Base-by-base conservation (phyloP, 345 rosid genomes). In the Eucalyptus erythrocorys region DNA sequence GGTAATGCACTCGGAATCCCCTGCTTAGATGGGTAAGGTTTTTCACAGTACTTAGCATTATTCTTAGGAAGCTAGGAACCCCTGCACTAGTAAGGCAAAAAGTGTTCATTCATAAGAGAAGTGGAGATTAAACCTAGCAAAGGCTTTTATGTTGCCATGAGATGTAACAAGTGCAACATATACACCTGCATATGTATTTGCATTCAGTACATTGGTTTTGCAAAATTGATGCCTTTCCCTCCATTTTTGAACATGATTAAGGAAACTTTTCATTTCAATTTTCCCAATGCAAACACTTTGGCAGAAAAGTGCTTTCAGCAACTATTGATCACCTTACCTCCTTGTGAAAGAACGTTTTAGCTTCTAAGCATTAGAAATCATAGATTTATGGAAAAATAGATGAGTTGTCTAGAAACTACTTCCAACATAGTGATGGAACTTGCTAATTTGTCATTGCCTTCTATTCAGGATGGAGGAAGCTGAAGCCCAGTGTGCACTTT, bases 401-500 rank as follows among this genome's bases (percentile, higher is more conserved):
- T 2, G 27, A 76, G 27, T 40, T 40, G 82, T 76, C 84, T 22
- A 40, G 47, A 76, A 76, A 76, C 84, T 40, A 76, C 47, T 76
- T 40, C 84, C 27, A 12, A 40, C 8, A 6, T 40, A 40, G 47
- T 8, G 1, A 76, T 76, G 84, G 51, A 21, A 43, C 45, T 50
- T 48, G 49, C 68, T 89, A 76, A 76, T 43, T 76, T 76, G 84
- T 76, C 88, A 66, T 87, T 15, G 10, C 47, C 55, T 85, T 86
- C 85, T 85, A 59, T 90, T 90, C 93, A 96, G 98, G 91, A 90
- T 97, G 81, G 99, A 97, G 93, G 99, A 98, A 91, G 99, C 96
- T 89, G 99, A 98, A 91, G 98, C 99, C 1, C 99, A 98, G 66
- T 98, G 99, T 81, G 99, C 99, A 86, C 91, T 95, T 51, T 71